Percentiles rank a stretch among this genome's conserved stretches.
These are phyloP conservation scores for Coriaria nepalensis DNA, from an alignment of 306 rosid genomes.

Conservation along the genomic window DNA sequence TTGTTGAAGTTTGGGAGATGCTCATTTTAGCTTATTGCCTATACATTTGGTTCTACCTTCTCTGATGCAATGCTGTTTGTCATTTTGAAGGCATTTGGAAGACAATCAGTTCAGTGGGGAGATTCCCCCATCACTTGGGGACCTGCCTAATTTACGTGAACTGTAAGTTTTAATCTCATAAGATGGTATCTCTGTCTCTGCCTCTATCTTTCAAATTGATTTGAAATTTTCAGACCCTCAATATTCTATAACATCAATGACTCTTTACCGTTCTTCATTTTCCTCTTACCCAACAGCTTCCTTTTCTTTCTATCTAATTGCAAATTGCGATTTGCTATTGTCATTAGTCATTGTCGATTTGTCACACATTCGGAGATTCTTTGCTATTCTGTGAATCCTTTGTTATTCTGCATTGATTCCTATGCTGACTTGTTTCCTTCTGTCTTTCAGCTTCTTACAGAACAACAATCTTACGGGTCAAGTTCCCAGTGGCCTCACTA, in stretches of 20 bases:
- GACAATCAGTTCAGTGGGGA: constrained; percentile 63
- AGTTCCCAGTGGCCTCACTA: constrained; percentile 52
- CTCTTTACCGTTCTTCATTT: no score
- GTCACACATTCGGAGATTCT: no score
- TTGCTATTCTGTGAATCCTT: neutral
- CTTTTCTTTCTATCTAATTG: no score
- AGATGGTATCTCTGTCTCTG: neutral
- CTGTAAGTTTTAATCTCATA: constrained; percentile 42
- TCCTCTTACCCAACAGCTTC: no score
- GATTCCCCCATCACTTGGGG: constrained; percentile 67
- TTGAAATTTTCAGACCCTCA: no score
- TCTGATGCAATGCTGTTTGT: constrained; percentile 4
- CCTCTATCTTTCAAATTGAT: no score
- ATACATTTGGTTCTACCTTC: constrained; percentile 4
- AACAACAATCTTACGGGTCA: constrained; percentile 79
- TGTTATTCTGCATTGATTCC: constrained; percentile 2
- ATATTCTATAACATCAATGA: no score
- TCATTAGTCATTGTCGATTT: no score
- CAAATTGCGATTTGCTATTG: no score
- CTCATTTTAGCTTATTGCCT: neutral
- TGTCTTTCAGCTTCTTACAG: constrained; percentile 57
- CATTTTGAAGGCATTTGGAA: constrained; percentile 60
- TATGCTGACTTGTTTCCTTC: constrained; percentile 15
- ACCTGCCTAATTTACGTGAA: constrained; percentile 43
- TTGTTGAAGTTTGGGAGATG: no score